Evolutionary conservation across 805 yeast species (phyloP), one percentile per base, ranked within the genome.

Genomic region (Blastobotrys terrestris): DNA sequence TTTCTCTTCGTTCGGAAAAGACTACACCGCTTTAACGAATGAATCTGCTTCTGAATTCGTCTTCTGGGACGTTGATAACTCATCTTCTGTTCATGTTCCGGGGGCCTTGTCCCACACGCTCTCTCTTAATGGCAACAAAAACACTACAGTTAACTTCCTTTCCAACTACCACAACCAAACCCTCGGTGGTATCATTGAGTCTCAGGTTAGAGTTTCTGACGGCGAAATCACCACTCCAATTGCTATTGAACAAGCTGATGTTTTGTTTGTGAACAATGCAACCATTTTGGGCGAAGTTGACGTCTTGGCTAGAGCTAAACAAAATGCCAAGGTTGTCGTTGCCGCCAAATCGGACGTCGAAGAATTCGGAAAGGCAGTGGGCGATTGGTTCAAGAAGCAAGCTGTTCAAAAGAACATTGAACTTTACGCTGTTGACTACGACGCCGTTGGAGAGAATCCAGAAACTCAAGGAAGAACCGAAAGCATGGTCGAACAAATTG

Each of bases 391-490:
- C 72, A 80, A 81, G 66, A 72, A 73, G 50, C 65, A 73, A 15
- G 70, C 82, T 51, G 80, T 80, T 46, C 69, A 69, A n/a, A 81
- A 80, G 63, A 69, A 77, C 40, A 71, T 80, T 58, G 71, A 73
- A 50, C 67, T 90, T 45, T 72, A 74, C 54, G 69, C 86, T 22
- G 64, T 88, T 49, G 95, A 89, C 67, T 73, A 78, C 58, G 75
- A 81, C 19, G 65, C 79, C 18, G 72, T 85, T 55, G 87, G 85
- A 43, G 87, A 80, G 52, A 76, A 81, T 60, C 85, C 80, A 56
- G 82, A 83, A 52, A 83, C 94, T 42, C 77, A 80, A 60, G 95
- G 95, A 26, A 83, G 90, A 65, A 81, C 94, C 2, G 75, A 76
- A 31, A 77, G 82, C 40, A 84, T 90, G 67, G 88, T 89, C 48